Evolutionary conservation across 306 rosid species (phyloP), one percentile per base, ranked within the genome.

Genomic region (Argentina anserina): DNA sequence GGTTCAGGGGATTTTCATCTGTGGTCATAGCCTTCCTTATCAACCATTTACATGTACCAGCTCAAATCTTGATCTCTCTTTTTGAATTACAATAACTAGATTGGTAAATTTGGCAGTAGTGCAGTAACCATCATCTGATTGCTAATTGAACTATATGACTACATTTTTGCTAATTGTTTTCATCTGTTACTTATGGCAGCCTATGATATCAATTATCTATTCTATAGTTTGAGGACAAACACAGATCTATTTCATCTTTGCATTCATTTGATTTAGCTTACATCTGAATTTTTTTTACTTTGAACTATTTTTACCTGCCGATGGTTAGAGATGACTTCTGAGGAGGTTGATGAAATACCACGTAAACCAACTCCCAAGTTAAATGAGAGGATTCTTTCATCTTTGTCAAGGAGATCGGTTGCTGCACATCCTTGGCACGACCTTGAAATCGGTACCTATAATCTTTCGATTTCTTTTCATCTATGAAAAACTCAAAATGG

Each of bases 361-460:
- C 90, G 86, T 29, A 46, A 31, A 59, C 43, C 43, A 34, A 74
- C 63, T 34, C 99, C 99, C 0, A 86, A 84, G 3, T 81, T 94
- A 79, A 94, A 94, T 72, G 97, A 94, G 83, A 89, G 99, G 84
- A 94, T 94, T 81, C 96, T 91, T 70, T 94, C 99, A 39, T 86
- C 99, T 78, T n/a, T 94, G 81, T 94, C 99, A 31, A 86, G 88
- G 78, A 90, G 96, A 91, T 89, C 99, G 14, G 96, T 94, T 69
- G 99, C 96, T 84, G 99, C 97, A 1, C 99, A 94, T 80, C 96
- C 99, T 34, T 94, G 99, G 99, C 99, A 94, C 82, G 99, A 91
- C 84, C 99, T 91, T 69, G 99, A 94, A 84, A 91, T 94, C 69
- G 99, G 99, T 94, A 87, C 26, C 34, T 69, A 9, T 65, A 20